A percentile compares a stretch with the other conserved stretches of the same genome.
Evolutionary conservation across 169 alveolate genomes (phyloP).

Genomic region (Cryptosporidium meleagridis): DNA sequence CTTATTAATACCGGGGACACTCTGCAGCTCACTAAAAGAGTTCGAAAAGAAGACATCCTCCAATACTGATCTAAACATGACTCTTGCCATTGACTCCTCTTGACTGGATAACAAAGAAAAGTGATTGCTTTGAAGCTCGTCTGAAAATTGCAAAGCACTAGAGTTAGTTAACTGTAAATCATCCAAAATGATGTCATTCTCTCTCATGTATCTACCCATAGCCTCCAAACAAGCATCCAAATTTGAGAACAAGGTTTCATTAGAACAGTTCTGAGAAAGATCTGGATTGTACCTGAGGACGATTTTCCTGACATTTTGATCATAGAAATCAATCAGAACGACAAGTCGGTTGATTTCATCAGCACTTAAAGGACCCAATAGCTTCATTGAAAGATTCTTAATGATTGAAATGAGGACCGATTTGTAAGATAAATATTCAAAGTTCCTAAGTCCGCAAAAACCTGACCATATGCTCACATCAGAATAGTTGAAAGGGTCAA

Average conservation of each 20-base stretch:
- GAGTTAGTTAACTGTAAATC: not conserved
- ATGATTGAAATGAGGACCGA: conserved; percentile 2
- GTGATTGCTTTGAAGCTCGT: not conserved
- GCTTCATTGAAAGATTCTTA: not conserved
- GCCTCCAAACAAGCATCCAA: not conserved
- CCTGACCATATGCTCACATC: conserved; percentile 2
- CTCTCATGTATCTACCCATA: not conserved
- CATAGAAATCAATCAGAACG: conserved; percentile 17
- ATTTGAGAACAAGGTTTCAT: conserved; percentile 13
- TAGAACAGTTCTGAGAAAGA: not conserved
- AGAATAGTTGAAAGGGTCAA: not conserved
- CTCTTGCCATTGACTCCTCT: not conserved
- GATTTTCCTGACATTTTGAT: conserved; percentile 6
- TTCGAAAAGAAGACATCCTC: not conserved
- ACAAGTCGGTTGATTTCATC: not conserved
- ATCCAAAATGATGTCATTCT: not conserved
- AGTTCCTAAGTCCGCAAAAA: conserved; percentile 3
- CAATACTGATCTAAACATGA: not conserved
- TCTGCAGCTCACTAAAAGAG: not conserved
- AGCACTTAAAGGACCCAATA: not conserved
- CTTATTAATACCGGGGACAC: not conserved
- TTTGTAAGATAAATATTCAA: not conserved
- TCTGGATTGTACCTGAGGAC: not conserved
- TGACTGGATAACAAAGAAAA: not conserved
- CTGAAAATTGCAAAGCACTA: not conserved